Evolutionary conservation across 495 filamentous ascomycete species (phyloP), one percentile per base, ranked within the genome.

Genomic region (Bombardia bombarda): DNA sequence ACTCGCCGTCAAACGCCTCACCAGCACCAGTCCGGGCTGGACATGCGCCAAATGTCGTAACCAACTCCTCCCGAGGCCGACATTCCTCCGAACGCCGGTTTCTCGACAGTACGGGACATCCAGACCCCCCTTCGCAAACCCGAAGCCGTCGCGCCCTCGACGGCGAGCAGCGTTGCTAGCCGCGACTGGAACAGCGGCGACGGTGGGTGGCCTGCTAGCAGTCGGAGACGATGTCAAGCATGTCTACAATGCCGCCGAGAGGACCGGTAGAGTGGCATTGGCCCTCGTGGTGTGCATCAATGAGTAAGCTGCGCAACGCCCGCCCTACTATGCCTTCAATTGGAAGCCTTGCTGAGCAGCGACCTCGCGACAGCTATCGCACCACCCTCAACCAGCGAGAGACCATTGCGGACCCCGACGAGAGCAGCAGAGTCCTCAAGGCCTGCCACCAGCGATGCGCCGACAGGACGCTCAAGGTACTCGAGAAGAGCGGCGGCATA

Each of bases 401-500:
- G 32, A 62, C 64, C 44, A 59, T 70, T 33, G 68, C 79, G 26
- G 71, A 78, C 39, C 58, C 77, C 25, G 75, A 78, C 36, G 79
- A 90, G 57, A 70, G 75, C 52, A 67, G 74, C n/a, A 62, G 60
- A 22, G 53, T 80, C n/a, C 71, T 99, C 36, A 81, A 78, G 49
- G 80, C 79, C 53, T 97, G 92, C 58, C 92, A 99, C 66, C 83
- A 90, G 61, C 77, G 92, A 56, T 99, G 92, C 65, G 93, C 92
- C 10, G 54, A 63, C 38, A 80, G 92, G 42, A 95, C 92, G 9
- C 67, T 97, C 14, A 70, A 72, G 26, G 89, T 92, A 0, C 66
- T 99, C 21, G 90, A 99, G 70, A 84, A 82, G 67, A 97, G 93
- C 66, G 92, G 92, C 28, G 94, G 90, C 5, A 89, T 99, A 53